phyloP scores from a whole-genome alignment of 768 basidiomycete species.

The Rhodotorula kratochvilovae region DNA sequence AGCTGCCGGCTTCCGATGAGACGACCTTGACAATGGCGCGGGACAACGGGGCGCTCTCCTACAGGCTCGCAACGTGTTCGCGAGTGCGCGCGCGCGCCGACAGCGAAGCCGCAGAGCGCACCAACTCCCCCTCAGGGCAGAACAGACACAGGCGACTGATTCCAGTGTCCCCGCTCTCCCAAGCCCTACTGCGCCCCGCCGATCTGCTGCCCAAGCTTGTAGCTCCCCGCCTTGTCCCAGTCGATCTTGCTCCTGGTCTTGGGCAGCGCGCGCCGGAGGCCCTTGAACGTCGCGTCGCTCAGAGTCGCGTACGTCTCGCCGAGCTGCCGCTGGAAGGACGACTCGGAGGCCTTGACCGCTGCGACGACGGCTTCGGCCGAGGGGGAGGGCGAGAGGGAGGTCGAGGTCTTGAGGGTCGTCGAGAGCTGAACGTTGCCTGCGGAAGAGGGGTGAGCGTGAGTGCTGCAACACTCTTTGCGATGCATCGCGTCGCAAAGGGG shows the following conservation, averaged over 20 bases:
- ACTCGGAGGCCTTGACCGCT: slow-evolving; percentile 67
- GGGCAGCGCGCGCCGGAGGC: slow-evolving; percentile 80
- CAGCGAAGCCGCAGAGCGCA: no score
- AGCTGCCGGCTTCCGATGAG: no score
- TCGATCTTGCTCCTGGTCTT: slow-evolving; percentile 89
- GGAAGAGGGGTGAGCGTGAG: not conserved
- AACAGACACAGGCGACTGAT: no score
- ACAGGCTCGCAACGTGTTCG: no score
- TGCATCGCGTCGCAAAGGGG: no score
- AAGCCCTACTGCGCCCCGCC: not conserved
- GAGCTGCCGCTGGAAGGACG: slow-evolving; percentile 72
- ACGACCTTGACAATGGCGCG: no score
- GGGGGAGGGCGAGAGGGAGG: slow-evolving; percentile 53
- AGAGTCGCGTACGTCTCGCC: slow-evolving; percentile 81
- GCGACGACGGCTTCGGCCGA: slow-evolving; percentile 71
- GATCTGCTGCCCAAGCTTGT: slow-evolving; percentile 16
- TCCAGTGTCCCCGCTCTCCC: no score
- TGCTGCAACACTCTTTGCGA: not conserved
- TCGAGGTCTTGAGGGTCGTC: slow-evolving; percentile 62
- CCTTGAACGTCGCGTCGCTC: slow-evolving; percentile 89
- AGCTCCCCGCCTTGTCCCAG: slow-evolving; percentile 74
- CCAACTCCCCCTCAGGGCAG: no score
- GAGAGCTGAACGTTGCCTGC: slow-evolving; percentile 78
- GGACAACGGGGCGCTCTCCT: no score
- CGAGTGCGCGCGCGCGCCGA: no score